Percentiles rank a stretch among this genome's conserved stretches.
phyloP scores from a whole-genome alignment of 192 early-diverging fungal species.

The Spinellus fusiger region DNA sequence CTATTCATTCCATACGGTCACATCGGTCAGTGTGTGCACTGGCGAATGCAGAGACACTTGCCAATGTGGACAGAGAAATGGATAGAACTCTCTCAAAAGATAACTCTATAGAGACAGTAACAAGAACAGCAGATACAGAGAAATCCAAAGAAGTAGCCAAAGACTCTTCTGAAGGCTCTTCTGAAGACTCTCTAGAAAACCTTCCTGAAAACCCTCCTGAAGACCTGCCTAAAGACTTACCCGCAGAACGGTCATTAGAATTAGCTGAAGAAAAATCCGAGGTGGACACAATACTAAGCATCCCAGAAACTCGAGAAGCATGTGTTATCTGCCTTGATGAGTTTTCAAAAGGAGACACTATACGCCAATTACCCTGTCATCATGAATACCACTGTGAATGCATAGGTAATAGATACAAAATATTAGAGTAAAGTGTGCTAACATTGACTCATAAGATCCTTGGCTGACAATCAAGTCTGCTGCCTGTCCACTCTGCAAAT shows the following conservation, averaged over 20 bases:
- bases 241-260: neutral
- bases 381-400: constrained; percentile 59
- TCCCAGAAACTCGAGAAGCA: neutral
- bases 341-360: constrained; percentile 44
- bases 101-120: no score
- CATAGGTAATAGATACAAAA: constrained; percentile 34
- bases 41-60: constrained; percentile 23
- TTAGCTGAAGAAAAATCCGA: neutral
- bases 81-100: no score
- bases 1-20: constrained; percentile 23
- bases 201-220: no score
- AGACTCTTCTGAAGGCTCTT: no score
- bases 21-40: constrained; percentile 25
- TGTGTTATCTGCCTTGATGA: constrained; percentile 57
- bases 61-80: neutral
- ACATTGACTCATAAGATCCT: constrained; percentile 33
- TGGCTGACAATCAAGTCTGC: constrained; percentile 51
- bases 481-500: constrained; percentile 49
- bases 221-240: no score
- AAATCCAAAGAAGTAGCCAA: no score
- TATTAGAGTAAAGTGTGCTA: neutral
- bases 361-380: constrained; percentile 44
- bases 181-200: no score
- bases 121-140: no score
- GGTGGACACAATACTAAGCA: neutral